Base-by-base conservation (phyloP, 2,329 filamentous ascomycete genomes). In the Dryadomyces quercus-mongolicae region DNA sequence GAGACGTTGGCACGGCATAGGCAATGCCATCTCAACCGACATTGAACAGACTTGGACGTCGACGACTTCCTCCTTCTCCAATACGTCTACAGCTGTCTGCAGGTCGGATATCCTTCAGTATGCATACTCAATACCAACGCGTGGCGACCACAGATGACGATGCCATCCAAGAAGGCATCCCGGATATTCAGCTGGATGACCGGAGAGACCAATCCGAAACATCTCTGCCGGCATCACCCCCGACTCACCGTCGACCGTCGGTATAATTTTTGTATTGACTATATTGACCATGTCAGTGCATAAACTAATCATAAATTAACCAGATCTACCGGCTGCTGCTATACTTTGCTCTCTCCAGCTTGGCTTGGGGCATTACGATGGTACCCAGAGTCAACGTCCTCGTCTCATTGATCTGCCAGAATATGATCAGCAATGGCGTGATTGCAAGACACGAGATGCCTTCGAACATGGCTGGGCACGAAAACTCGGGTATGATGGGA, bases 341-440 rank as follows among this genome's bases (percentile, higher is more conserved):
- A 8, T 52, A 36, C 25, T 46, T 45, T 22, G 46, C 46, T 4
- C 51, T 52, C 22, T 45, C 51, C n/a, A 52, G 51, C n/a, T 25
- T 52, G 13, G 12, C 51, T 5, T 34, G 42, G 22, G 51, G 51
- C 25, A 16, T 52, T 3, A 52, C 51, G 8, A 52, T 52, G 51
- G 51, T 52, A 13, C 51, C 43, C 2, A 22, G 42, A 2, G 51
- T 52, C 51, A 52, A 52, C n/a, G 40, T 52, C 3, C 51, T 52
- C 16, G 51, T 52, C 42, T 46, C 42, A 22, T 22, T 52, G 51
- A 44, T 52, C 18, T 52, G 51, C 31, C 51, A 46, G 42, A 22
- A 46, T 5, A 38, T 52, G 42, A 31, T 44, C 2, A n/a, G 21
- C 21, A 21, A 18, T 22, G 40, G 50, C 40, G 25, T 10, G 18